A percentile compares a stretch with the other conserved stretches of the same genome.
Evolutionary conservation across 208 protist genomes (phyloP).

Genomic region (Histomonas meleagridis): DNA sequence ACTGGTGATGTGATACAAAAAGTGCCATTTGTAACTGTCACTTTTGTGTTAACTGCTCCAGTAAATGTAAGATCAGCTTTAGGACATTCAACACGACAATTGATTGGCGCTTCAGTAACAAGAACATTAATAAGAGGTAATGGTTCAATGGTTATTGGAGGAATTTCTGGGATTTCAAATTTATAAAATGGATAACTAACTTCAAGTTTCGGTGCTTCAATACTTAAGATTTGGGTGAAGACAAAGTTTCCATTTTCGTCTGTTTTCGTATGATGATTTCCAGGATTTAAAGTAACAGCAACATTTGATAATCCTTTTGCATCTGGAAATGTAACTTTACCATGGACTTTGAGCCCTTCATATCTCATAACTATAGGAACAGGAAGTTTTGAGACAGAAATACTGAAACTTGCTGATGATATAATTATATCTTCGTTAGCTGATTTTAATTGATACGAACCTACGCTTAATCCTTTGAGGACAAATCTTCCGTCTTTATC

Average conservation of each 20-base stretch:
- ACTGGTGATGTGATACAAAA: constrained; percentile 6
- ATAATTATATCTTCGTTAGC: neutral
- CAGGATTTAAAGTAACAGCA: neutral
- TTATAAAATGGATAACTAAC: neutral
- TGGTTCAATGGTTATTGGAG: neutral
- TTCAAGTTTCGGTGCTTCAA: neutral
- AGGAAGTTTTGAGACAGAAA: neutral
- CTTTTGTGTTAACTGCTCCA: neutral
- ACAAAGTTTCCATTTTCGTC: neutral
- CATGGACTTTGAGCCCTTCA: neutral
- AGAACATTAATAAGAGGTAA: neutral
- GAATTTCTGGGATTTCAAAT: neutral
- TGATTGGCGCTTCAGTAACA: neutral
- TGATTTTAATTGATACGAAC: neutral
- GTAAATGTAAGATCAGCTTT: neutral
- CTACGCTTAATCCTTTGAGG: neutral
- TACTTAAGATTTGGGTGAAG: neutral
- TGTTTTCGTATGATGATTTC: neutral
- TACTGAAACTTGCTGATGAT: neutral
- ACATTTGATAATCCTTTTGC: neutral
- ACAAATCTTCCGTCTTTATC: neutral
- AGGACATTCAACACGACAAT: neutral
- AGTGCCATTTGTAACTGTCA: neutral
- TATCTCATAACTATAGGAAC: neutral
- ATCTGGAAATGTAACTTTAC: neutral